A percentile compares a stretch with the other conserved stretches of the same genome.
These are phyloP conservation scores for Pseudocercospora fuligena DNA, from an alignment of 2,329 filamentous ascomycete species.

Conservation along the genomic window DNA sequence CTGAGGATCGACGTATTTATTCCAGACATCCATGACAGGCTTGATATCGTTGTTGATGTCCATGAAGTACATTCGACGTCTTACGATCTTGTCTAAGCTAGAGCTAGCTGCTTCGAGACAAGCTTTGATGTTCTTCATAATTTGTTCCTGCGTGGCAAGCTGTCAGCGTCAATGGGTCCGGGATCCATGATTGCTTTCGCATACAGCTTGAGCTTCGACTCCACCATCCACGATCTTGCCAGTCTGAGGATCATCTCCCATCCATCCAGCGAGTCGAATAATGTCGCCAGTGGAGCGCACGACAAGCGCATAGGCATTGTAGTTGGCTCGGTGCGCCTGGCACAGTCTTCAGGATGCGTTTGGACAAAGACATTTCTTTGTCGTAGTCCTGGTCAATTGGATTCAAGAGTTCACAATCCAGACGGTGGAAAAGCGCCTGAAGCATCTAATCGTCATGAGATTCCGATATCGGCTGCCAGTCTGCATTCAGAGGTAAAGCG, in stretches of 20 bases:
- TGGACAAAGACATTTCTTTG: conserved; percentile 5
- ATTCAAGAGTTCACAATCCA: too few relatives aligned
- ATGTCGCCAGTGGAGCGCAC: conserved; percentile 11
- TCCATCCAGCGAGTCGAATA: conserved; percentile 27
- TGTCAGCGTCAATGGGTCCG: neutral
- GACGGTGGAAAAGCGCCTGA: too few relatives aligned
- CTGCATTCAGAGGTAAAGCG: neutral
- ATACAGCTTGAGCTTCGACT: neutral
- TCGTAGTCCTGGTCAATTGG: neutral
- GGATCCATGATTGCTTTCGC: conserved; percentile 39
- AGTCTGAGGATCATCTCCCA: conserved; percentile 32
- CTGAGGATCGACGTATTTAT: too few relatives aligned
- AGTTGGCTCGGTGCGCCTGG: conserved; percentile 13
- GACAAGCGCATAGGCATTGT: conserved; percentile 11
- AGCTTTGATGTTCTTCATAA: conserved; percentile 26
- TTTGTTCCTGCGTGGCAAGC: conserved; percentile 18
- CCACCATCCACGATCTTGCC: conserved; percentile 30
- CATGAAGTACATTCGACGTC: conserved; percentile 28
- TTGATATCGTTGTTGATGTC: conserved; percentile 26
- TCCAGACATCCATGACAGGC: conserved; percentile 17
- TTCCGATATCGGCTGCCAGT: too few relatives aligned
- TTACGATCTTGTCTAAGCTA: conserved; percentile 23
- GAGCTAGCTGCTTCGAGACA: conserved; percentile 28
- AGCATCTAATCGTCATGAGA: too few relatives aligned
- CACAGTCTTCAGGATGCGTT: neutral